These are phyloP conservation scores for Metschnikowia proteae DNA, from an alignment of 805 yeast species.

Conservation along the genomic window DNA sequence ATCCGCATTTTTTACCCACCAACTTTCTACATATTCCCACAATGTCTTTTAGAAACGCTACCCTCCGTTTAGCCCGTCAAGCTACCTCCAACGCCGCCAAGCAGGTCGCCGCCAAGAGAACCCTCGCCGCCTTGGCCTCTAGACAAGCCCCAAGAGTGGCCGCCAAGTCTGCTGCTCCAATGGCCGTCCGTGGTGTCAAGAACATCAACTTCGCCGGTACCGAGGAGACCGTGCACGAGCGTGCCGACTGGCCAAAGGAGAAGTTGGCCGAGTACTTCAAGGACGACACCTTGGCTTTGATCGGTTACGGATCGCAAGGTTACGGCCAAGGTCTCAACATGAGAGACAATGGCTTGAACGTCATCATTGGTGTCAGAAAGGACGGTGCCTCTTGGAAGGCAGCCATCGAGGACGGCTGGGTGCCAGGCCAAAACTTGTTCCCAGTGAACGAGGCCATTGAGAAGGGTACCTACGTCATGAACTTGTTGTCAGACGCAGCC, in stretches of 20 bases:
- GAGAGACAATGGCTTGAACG: constrained; percentile 98
- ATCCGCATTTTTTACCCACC: constrained; percentile 5
- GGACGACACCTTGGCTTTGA: constrained; percentile 94
- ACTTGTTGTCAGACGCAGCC: constrained; percentile 98
- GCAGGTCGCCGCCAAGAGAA: constrained; percentile 58
- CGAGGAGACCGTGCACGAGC: constrained; percentile 94
- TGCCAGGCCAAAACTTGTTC: constrained; percentile 97
- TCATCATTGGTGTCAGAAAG: constrained; percentile 97
- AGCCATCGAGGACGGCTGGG: constrained; percentile 99
- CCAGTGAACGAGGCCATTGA: constrained; percentile 89
- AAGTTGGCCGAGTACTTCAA: constrained; percentile 94
- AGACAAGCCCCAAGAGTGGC: constrained; percentile 37
- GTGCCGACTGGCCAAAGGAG: constrained; percentile 99
- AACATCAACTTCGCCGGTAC: constrained; percentile 96
- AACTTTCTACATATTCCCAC: constrained; percentile 8
- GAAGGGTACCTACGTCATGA: constrained; percentile 94
- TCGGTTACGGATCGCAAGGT: constrained; percentile 99
- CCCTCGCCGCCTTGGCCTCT: constrained; percentile 55
- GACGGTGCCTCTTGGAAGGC: constrained; percentile 99
- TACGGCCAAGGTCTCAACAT: constrained; percentile 99
- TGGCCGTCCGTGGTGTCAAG: constrained; percentile 85
- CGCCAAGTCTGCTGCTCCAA: constrained; percentile 39
- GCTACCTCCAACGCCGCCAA: constrained; percentile 40
- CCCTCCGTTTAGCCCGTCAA: constrained; percentile 45
- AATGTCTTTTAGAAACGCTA: constrained; percentile 45